Percentiles rank a stretch among this genome's conserved stretches.
These are phyloP conservation scores for Podospora pseudocomata DNA, from an alignment of 495 filamentous ascomycete genomes.

Conservation along the genomic window DNA sequence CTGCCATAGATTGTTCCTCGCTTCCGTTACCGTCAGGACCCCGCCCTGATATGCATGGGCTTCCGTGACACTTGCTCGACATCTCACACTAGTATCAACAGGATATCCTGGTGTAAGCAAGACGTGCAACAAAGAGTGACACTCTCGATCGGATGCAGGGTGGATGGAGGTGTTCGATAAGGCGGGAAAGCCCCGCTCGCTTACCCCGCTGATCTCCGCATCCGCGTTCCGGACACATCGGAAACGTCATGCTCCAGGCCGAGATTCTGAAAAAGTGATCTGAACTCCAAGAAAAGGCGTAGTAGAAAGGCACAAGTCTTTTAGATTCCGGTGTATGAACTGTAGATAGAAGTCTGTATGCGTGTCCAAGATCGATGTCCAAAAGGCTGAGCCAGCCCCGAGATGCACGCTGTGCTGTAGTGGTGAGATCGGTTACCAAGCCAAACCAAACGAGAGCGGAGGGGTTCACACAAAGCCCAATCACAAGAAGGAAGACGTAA, in stretches of 20 bases:
- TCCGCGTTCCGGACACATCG: background rate
- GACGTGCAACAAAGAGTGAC: background rate
- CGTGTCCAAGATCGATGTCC: background rate
- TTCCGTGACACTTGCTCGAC: background rate
- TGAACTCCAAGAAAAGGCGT: background rate
- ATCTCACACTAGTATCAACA: background rate
- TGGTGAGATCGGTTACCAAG: background rate
- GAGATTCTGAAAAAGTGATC: background rate
- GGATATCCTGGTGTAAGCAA: background rate
- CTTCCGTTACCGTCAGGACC: too few relatives aligned
- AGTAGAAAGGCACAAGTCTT: background rate
- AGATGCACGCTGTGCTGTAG: background rate
- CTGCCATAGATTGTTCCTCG: too few relatives aligned
- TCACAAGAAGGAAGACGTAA: constrained; percentile 14
- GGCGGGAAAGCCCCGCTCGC: background rate
- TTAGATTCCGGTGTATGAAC: background rate
- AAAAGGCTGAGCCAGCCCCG: background rate
- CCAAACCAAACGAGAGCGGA: background rate
- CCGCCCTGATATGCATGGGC: background rate
- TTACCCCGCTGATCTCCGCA: background rate
- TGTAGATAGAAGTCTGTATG: background rate
- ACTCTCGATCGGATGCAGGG: background rate
- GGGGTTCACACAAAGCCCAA: constrained; percentile 1
- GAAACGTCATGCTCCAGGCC: background rate
- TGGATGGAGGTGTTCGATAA: background rate